phyloP scores from a whole-genome alignment of 169 alveolate species.

The Cryptosporidium sp. region DNA sequence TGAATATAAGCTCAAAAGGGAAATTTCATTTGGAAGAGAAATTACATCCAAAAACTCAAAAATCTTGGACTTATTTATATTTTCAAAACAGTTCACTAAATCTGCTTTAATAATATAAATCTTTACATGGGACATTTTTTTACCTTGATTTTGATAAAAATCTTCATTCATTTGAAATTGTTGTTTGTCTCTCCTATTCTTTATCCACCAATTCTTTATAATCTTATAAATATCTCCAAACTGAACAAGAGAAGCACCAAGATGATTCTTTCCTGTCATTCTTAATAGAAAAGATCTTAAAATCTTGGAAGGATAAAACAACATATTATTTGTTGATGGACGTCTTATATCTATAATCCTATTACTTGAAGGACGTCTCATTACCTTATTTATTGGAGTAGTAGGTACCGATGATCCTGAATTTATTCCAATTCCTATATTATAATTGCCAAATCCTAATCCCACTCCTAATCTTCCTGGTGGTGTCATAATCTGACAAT shows the following conservation, averaged over 20 bases:
- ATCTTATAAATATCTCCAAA: conserved; percentile 42
- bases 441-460: not conserved
- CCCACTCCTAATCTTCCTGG: not conserved
- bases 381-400: not conserved
- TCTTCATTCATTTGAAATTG: not conserved
- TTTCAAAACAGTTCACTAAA: conserved; percentile 48
- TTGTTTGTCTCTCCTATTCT: not conserved
- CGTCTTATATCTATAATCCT: conserved; percentile 30
- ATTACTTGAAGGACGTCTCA: conserved; percentile 34
- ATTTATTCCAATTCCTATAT: too few species aligned
- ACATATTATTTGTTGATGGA: conserved; percentile 55
- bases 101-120: conserved; percentile 59
- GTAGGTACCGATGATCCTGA: not conserved
- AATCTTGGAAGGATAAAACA: conserved; percentile 44
- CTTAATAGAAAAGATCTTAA: conserved; percentile 54
- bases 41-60: conserved; percentile 32
- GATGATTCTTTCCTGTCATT: conserved; percentile 1
- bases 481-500: not conserved
- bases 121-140: not conserved
- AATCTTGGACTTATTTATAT: conserved; percentile 31
- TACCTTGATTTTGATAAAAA: too few species aligned
- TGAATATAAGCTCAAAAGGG: conserved; percentile 19
- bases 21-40: conserved; percentile 20
- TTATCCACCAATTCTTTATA: conserved; percentile 48
- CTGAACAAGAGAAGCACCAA: conserved; percentile 46